These are phyloP conservation scores for Cercophora newfieldiana DNA, from an alignment of 495 filamentous ascomycete species.

Conservation along the genomic window DNA sequence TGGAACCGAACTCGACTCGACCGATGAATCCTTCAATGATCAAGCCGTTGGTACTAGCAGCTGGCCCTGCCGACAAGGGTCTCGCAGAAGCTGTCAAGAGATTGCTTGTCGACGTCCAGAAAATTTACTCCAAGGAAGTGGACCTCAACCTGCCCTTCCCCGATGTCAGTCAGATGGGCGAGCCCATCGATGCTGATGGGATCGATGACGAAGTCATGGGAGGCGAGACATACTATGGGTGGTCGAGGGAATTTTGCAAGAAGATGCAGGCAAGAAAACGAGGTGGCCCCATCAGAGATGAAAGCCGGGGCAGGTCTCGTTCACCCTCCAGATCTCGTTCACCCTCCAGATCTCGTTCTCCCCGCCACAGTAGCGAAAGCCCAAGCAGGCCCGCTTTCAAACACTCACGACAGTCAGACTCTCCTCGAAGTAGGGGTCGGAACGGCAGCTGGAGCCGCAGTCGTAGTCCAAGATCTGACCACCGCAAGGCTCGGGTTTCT, in stretches of 20 bases:
- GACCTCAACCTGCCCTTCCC: slow-evolving; percentile 32
- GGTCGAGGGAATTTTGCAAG: slow-evolving; percentile 78
- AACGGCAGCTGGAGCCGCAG: slow-evolving; percentile 39
- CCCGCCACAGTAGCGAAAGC: slow-evolving; percentile 27
- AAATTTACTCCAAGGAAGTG: slow-evolving; percentile 54
- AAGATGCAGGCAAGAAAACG: slow-evolving; percentile 69
- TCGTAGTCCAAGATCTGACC: too few species aligned
- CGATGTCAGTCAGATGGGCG: slow-evolving; percentile 75
- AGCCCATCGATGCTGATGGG: slow-evolving; percentile 61
- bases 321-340: slow-evolving; percentile 34
- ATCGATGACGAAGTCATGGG: slow-evolving; percentile 58
- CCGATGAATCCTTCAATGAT: slow-evolving; percentile 72
- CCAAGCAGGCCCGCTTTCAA: slow-evolving; percentile 30
- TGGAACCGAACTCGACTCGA: slow-evolving; percentile 71
- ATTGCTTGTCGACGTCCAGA: slow-evolving; percentile 67
- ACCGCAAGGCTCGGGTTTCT: background rate
- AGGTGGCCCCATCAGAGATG: slow-evolving; percentile 20
- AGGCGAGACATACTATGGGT: slow-evolving; percentile 81
- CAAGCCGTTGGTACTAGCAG: slow-evolving; percentile 69
- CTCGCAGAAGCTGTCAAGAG: slow-evolving; percentile 65
- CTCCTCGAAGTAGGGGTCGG: slow-evolving; percentile 23
- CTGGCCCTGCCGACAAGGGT: slow-evolving; percentile 70
- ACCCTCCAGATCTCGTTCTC: slow-evolving; percentile 28
- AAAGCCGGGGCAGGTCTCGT: slow-evolving; percentile 22
- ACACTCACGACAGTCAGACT: slow-evolving; percentile 23